Conservation (phyloP, 345 rosid species). For the Hibiscus trionum region DNA sequence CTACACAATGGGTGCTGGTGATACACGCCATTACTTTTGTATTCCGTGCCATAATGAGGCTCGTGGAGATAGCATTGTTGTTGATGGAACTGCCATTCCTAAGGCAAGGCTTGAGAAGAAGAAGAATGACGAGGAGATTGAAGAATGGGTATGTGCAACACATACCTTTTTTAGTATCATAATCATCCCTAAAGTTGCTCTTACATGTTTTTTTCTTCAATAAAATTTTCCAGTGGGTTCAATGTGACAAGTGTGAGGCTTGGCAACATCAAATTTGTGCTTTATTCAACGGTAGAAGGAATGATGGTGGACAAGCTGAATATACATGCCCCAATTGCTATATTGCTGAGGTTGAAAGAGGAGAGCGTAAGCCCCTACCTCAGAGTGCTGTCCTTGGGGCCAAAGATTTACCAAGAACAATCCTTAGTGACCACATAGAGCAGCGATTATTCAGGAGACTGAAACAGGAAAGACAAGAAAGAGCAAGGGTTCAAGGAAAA, state of each 20-base stretch:
- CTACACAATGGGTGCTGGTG: constrained; percentile 85
- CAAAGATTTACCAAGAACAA: constrained; percentile 86
- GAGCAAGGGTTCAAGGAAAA: constrained; percentile 76
- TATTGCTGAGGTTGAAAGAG: constrained; percentile 73
- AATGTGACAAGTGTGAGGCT: constrained; percentile 97
- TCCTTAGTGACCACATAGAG: constrained; percentile 95
- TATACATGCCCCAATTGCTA: constrained; percentile 99
- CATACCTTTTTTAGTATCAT: constrained; percentile 1
- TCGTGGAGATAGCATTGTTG: constrained; percentile 74
- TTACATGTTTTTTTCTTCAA: constrained; percentile 15
- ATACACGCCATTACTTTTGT: constrained; percentile 84
- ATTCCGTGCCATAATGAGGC: constrained; percentile 94
- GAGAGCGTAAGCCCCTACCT: constrained; percentile 85
- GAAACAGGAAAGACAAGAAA: constrained; percentile 71
- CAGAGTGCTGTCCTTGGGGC: constrained; percentile 99
- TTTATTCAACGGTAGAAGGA: constrained; percentile 91
- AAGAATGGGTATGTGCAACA: constrained; percentile 72
- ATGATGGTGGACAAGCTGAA: constrained; percentile 99
- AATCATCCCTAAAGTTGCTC: constrained; percentile 10
- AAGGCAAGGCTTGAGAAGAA: constrained; percentile 90
- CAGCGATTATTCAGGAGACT: constrained; percentile 66
- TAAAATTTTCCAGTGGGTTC: constrained; percentile 80
- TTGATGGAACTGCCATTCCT: constrained; percentile 56
- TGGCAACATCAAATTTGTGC: constrained; percentile 99
- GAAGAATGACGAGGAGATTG: constrained; percentile 97